Base-by-base conservation (phyloP, 2,329 filamentous ascomycete species). In the Cordyceps cicadae region DNA sequence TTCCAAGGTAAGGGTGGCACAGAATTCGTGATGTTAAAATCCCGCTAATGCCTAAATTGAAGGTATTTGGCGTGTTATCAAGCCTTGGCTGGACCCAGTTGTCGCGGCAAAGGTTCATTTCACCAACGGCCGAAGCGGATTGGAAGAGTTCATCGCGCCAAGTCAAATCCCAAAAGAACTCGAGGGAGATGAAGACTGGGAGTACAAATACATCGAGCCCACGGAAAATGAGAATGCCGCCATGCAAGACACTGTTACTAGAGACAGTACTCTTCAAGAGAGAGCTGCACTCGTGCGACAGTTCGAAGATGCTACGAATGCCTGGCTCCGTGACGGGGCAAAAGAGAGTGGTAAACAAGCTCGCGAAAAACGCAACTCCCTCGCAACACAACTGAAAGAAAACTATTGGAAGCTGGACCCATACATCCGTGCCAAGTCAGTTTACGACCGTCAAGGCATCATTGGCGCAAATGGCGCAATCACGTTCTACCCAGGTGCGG, bases 51-150 rank as follows among this genome's bases (percentile, higher is more conserved):
- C n/a, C 17, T 54, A n/a, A 37, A 39, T 26, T 9, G 19, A 62
- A 89, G 89, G 90, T n/a, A 90, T 97, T 65, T 97, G 93, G 94
- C 92, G 86, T 71, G 90, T 99, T 65, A 96, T 99, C 71, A 87
- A 86, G 65, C 92, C 92, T 66, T 99, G 94, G 94, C 84, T 99
- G 43, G 94, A 99, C 72, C 94, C 94, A 2, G 93, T 99, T 3
- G 93, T 99, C 32, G 94, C 94, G 26, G 82, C 84, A 70, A 99
- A 99, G 75, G 88, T 99, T 21, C 87, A 97, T 72, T 97, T 97
- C 73, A 94, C 90, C 62, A 94, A 91, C 70, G 90, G 85, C 66
- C 77, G 86, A 60, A 82, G 88, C 59, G 93, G 97, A 58, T 79
- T 99, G 58, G 84, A 89, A 64, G 79, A 86, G 60, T 97, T 88